phyloP scores from a whole-genome alignment of 345 rosid species.

The Toxicodendron radicans region DNA sequence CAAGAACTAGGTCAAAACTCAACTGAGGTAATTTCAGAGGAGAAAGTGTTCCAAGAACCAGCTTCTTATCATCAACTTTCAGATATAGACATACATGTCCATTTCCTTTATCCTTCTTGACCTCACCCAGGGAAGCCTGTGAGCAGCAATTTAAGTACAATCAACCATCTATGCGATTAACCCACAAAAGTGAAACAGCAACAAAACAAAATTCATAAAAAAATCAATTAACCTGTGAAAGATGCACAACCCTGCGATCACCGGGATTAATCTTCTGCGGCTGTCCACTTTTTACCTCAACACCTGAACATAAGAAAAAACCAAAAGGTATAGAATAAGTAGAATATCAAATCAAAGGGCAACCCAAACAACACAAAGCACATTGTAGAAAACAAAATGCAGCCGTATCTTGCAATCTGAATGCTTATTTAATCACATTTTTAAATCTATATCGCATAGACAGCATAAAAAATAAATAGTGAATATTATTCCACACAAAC shows the following conservation, averaged over 20 bases:
- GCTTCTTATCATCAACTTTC: conserved; percentile 42
- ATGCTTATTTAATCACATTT: neutral
- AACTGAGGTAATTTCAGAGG: conserved; percentile 62
- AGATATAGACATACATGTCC: conserved; percentile 38
- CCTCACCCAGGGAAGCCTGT: conserved; percentile 70
- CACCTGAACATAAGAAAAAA: conserved; percentile 40
- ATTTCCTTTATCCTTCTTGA: conserved; percentile 43
- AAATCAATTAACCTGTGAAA: conserved; percentile 53
- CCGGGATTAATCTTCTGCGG: conserved; percentile 37
- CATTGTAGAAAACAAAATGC: neutral
- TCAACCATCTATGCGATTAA: neutral
- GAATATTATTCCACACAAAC: neutral
- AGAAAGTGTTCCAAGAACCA: conserved; percentile 64
- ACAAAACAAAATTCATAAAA: neutral
- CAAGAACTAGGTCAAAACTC: conserved; percentile 56
- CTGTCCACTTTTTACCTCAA: conserved; percentile 57
- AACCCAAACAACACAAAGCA: neutral
- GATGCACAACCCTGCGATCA: conserved; percentile 41
- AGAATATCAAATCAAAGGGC: neutral
- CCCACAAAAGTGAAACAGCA: neutral
- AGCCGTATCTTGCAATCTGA: neutral
- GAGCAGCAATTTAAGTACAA: conserved; percentile 7
- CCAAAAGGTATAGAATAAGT: neutral
- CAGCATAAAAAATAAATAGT: neutral
- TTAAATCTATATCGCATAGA: neutral